These are phyloP conservation scores for Kodamaea hsintzibuensis DNA, from an alignment of 805 yeast species.

Conservation along the genomic window DNA sequence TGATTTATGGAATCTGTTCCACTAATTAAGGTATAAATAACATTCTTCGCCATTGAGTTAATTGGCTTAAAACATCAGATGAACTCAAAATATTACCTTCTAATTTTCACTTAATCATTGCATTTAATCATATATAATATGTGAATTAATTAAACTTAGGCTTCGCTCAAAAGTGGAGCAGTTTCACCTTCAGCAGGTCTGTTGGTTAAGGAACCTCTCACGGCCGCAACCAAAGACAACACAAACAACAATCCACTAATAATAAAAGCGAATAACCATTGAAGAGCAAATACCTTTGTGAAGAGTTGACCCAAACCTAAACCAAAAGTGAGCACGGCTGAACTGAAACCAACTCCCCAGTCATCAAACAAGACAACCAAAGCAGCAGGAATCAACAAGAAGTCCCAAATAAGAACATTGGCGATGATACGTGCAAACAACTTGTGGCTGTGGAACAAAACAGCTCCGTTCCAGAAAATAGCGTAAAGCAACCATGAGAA, in stretches of 20 bases:
- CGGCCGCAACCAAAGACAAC: slow-evolving; percentile 47
- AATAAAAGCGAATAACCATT: slow-evolving; percentile 80
- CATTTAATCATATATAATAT: not conserved
- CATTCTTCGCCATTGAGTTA: too few species aligned
- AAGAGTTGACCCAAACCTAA: slow-evolving; percentile 70
- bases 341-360: slow-evolving; percentile 66
- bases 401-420: slow-evolving; percentile 76
- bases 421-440: slow-evolving; percentile 68
- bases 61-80: too few species aligned
- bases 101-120: too few species aligned
- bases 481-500: slow-evolving; percentile 72
- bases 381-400: slow-evolving; percentile 62
- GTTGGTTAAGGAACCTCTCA: slow-evolving; percentile 29
- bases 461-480: slow-evolving; percentile 85
- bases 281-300: slow-evolving; percentile 70
- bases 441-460: slow-evolving; percentile 59
- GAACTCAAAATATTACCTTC: too few species aligned
- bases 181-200: slow-evolving; percentile 21
- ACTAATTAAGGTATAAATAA: too few species aligned
- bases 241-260: slow-evolving; percentile 60
- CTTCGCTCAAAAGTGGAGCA: slow-evolving; percentile 36
- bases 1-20: too few species aligned
- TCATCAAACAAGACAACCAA: slow-evolving; percentile 63
- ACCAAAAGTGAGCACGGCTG: slow-evolving; percentile 60
- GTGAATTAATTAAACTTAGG: too few species aligned